Base-by-base conservation (phyloP, 2,329 filamentous ascomycete genomes). In the Zarea fungicola region DNA sequence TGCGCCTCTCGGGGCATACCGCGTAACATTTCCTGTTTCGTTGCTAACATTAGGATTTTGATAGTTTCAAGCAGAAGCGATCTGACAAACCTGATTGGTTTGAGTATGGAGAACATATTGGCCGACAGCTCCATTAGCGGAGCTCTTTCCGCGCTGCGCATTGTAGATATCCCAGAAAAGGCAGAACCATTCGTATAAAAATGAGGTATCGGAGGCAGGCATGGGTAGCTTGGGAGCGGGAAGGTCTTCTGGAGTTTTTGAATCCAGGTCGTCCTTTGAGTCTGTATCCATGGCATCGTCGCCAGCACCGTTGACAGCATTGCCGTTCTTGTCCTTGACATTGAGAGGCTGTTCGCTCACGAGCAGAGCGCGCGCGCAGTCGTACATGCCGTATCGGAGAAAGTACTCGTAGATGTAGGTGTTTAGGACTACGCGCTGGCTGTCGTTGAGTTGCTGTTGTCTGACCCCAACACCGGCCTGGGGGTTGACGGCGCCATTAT, bases 181-280 rank as follows among this genome's bases (percentile, higher is more conserved):
- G 62, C 85, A 89, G 74, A 95, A 99, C 93, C 93, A 99, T 62
- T 97, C 93, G 58, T 89, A 86, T n/a, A 99, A 75, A 62, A 99
- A 97, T 22, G 88, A 89, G 54, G 80, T 87, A 60, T 85, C 86
- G 48, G 78, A 78, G 52, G 75, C 75, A 42, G 79, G 78, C 63
- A 75, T 77, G 11, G 84, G 82, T 6, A 89, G 73, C 54, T 82
- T 83, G 11, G 89, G 84, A 6, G 80, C 76, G 5, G 92, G 92
- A 32, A 97, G 77, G 61, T 95, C 90, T 50, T 84, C 80, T 1
- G 88, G 87, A 36, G 86, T 77, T 64, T 92, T 91, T 43, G 76
- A 66, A 56, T 88, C 84, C 52, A 85, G 69, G 54, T 86, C 84
- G 56, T 92, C 86, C 70, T 93, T 93, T 53, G 74, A 78, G 62